These are phyloP conservation scores for Xylariales sp. DNA, from an alignment of 2,329 filamentous ascomycete genomes.

Conservation along the genomic window DNA sequence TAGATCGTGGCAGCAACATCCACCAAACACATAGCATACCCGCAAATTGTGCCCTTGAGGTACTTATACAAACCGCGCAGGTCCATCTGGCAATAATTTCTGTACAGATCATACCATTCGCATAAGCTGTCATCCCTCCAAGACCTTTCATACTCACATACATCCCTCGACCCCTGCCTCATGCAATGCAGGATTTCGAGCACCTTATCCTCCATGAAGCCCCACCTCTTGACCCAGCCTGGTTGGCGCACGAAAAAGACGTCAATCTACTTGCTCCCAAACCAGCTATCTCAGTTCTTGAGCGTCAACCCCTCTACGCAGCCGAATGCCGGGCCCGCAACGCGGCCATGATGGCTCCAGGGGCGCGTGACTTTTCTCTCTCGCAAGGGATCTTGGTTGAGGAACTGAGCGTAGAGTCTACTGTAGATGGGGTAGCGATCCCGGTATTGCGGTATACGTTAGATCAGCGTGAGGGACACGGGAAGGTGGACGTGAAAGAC, in stretches of 20 bases:
- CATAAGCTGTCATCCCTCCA: too few species aligned
- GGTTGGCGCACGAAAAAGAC: constrained; percentile 34
- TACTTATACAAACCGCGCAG: too few species aligned
- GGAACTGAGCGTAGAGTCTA: constrained; percentile 27
- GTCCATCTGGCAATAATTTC: too few species aligned
- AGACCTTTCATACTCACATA: too few species aligned
- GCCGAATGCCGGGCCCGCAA: constrained; percentile 34
- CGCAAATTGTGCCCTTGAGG: too few species aligned
- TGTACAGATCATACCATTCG: too few species aligned
- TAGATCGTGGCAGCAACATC: too few species aligned
- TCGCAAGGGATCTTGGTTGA: constrained; percentile 26
- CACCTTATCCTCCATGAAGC: constrained; percentile 27
- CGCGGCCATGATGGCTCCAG: constrained; percentile 29
- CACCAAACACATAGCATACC: too few species aligned
- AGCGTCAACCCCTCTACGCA: constrained; percentile 36
- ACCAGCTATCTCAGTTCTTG: constrained; percentile 20
- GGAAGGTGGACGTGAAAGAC: background rate
- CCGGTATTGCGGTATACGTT: constrained; percentile 34
- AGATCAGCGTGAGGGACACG: constrained; percentile 13
- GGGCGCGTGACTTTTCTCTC: constrained; percentile 32
- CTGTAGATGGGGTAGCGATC: constrained; percentile 28
- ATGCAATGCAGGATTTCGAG: too few species aligned
- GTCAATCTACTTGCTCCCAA: constrained; percentile 23
- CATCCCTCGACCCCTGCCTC: too few species aligned
- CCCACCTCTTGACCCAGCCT: constrained; percentile 35